Evolutionary conservation across 2,329 filamentous ascomycete genomes (phyloP), one percentile per base, ranked within the genome.

Genomic region (Neonectria neomacrospora): DNA sequence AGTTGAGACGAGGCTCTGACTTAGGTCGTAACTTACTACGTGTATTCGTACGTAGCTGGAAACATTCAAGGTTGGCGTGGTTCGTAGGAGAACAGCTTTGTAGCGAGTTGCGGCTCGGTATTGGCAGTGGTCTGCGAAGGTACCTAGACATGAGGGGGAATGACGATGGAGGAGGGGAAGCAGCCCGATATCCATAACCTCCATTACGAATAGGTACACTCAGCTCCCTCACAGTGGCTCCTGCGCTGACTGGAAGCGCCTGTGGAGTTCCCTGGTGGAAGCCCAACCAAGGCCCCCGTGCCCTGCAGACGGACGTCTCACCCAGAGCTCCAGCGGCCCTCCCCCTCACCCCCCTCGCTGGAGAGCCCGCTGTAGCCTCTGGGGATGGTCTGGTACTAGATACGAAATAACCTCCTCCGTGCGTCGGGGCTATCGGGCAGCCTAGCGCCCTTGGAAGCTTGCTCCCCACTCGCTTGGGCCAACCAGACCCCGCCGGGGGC

Each of bases 401-500:
- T 54, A 50, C 54, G 16, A 57, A 54, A 63, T 58, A 63, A 44
- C 54, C 54, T 63, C 60, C 54, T 58, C 60, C n/a, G 48, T 50
- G 60, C 54, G 54, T 26, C 41, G 39, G 52, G 58, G 52, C 52
- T 63, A 59, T 67, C 60, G 59, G 56, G 63, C 23, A 39, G 53
- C 63, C 54, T 47, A 61, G 60, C 41, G 41, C 26, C 39, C 53
- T 30, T 50, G 55, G 37, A 48, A 16, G 32, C 32, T 55, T 52
- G 37, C 16, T 18, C 26, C 18, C 57, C 63, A 58, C 52, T 34
- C 18, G 30, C 28, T 18, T 20, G 10, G 12, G 30, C 67, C 69
- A 70, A 70, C 65, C 65, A 68, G 56, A 67, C 63, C 22, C 18
- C 58, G 34, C 52, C 18, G 45, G 28, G 54, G 37, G 10, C 10